Conservation (phyloP, 179 eudicot species). For the Sideroxylon spinosum region DNA sequence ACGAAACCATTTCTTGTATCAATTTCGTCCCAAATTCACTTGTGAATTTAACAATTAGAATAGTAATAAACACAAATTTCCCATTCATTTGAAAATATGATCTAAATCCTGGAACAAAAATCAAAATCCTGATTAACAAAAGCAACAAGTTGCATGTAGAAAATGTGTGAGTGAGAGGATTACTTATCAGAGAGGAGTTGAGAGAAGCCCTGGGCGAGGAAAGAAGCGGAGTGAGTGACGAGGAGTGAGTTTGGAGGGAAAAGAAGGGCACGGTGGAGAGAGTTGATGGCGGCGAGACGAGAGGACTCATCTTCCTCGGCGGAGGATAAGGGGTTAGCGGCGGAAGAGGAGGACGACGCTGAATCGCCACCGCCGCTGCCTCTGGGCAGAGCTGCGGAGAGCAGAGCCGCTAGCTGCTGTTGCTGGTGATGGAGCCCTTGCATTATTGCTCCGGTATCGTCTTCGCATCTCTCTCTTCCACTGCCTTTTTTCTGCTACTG, state of each 20-base stretch:
- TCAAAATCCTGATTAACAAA: background rate
- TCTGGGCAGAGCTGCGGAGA: constrained; percentile 63
- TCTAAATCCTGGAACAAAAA: background rate
- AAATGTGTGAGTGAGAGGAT: background rate
- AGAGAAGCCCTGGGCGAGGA: constrained; percentile 72
- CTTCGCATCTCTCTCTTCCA: constrained; percentile 8
- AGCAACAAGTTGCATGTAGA: background rate
- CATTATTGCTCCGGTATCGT: constrained; percentile 24
- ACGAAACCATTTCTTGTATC: background rate
- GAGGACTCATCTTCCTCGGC: constrained; percentile 47
- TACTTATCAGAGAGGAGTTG: constrained; percentile 85
- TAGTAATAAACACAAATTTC: background rate
- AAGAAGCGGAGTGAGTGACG: constrained; percentile 77
- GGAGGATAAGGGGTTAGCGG: constrained; percentile 17
- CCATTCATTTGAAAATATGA: background rate
- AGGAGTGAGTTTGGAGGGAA: constrained; percentile 81
- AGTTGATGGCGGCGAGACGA: constrained; percentile 59
- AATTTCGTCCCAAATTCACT: background rate
- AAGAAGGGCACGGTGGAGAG: constrained; percentile 65
- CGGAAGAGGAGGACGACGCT: constrained; percentile 23
- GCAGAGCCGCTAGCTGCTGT: constrained; percentile 72
- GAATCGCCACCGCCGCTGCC: constrained; percentile 27
- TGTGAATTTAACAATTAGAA: background rate
- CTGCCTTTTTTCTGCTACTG: background rate
- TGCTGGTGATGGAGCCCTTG: constrained; percentile 88